Conservation (phyloP, 306 rosid species). For the Albizia julibrissin region DNA sequence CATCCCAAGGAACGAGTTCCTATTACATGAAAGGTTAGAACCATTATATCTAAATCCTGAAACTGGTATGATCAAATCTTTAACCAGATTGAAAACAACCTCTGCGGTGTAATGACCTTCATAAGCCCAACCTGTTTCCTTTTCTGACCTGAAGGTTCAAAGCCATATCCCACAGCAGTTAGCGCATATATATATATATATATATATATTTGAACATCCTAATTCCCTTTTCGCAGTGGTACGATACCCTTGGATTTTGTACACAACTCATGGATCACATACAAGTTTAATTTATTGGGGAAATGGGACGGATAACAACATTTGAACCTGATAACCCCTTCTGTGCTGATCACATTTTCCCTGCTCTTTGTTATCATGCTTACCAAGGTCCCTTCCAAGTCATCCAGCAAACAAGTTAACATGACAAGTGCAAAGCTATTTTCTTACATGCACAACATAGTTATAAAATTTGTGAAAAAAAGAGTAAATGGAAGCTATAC, state of each 20-base stretch:
- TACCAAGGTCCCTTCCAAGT: neutral
- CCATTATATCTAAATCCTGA: neutral
- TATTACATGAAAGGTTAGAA: neutral
- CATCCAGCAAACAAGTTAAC: neutral
- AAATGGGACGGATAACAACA: neutral
- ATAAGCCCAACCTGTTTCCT: no score
- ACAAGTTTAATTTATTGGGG: neutral
- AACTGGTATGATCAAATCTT: neutral
- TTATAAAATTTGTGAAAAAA: neutral
- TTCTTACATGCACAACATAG: neutral
- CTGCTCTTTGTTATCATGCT: neutral
- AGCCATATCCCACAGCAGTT: no score
- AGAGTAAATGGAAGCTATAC: neutral
- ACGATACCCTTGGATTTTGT: neutral
- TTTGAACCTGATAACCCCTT: neutral
- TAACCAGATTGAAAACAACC: neutral
- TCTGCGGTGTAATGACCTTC: neutral
- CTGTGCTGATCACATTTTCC: neutral
- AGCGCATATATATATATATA: no score
- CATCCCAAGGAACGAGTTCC: neutral
- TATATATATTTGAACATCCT: neutral
- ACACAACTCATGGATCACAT: neutral
- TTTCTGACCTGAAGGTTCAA: no score
- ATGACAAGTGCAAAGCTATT: neutral
- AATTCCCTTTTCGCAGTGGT: neutral